These are phyloP conservation scores for Parachlorella kessleri DNA, from an alignment of 139 green algal species.

Conservation along the genomic window DNA sequence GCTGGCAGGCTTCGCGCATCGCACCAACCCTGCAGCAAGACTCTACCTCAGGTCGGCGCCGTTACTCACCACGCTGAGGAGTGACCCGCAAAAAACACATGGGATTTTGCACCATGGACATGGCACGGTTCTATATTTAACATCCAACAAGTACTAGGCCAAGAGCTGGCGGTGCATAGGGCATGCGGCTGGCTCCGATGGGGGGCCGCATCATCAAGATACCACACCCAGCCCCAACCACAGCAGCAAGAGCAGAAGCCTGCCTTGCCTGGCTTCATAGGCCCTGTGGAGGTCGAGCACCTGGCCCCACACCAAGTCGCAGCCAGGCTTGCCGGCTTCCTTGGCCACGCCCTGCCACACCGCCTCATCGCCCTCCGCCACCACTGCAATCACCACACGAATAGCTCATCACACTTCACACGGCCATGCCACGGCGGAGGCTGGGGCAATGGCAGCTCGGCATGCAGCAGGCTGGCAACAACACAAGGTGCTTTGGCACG, in stretches of 20 bases:
- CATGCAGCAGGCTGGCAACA: not conserved
- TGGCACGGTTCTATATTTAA: not conserved
- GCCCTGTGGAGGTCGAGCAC: conserved; percentile 43
- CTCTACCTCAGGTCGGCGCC: not conserved
- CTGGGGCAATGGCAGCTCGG: too few species aligned
- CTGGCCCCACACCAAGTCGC: conserved; percentile 67
- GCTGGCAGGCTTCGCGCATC: not conserved
- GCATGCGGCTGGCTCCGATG: too few species aligned
- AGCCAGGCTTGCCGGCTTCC: not conserved
- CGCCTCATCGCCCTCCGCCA: not conserved
- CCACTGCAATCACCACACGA: not conserved
- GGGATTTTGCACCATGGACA: not conserved
- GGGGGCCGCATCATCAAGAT: too few species aligned
- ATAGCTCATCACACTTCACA: too few species aligned
- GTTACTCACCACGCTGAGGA: not conserved
- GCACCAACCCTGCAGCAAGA: not conserved
- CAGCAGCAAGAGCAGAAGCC: not conserved
- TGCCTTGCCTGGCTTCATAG: conserved; percentile 10
- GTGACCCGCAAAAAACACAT: not conserved
- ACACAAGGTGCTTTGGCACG: not conserved
- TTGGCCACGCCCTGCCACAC: not conserved
- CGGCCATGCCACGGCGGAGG: too few species aligned
- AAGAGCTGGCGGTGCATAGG: not conserved
- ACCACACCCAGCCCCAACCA: not conserved
- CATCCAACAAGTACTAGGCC: not conserved